A percentile compares a stretch with the other conserved stretches of the same genome.
Conservation (phyloP, 164 flowering plant genomes). For the Echeveria elegans region DNA sequence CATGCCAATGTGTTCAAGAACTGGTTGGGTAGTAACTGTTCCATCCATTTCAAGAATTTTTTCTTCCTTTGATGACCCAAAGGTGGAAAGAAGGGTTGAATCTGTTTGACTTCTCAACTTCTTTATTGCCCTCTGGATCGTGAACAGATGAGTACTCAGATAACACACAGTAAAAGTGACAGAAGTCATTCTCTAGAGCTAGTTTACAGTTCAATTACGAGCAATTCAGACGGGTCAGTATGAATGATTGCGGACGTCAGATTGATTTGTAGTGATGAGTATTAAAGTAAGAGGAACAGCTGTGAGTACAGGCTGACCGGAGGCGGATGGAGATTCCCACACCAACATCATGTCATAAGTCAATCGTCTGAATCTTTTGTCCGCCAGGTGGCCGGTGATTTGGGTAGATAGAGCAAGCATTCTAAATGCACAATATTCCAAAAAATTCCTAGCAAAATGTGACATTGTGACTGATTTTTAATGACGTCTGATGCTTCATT, state of each 20-base stretch:
- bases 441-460: constrained; percentile 57
- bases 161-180: background rate
- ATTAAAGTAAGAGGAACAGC: constrained; percentile 21
- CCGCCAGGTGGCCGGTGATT: constrained; percentile 52
- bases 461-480: constrained; percentile 69
- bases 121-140: constrained; percentile 49
- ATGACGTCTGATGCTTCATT: constrained; percentile 53
- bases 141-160: constrained; percentile 5
- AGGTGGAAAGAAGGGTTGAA: constrained; percentile 62
- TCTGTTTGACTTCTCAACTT: constrained; percentile 69
- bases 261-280: background rate
- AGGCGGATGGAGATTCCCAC: constrained; percentile 73
- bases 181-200: background rate
- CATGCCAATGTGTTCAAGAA: constrained; percentile 81
- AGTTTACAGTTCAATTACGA: too few species aligned
- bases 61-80: constrained; percentile 56
- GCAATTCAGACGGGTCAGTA: constrained; percentile 38
- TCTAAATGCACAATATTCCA: constrained; percentile 86
- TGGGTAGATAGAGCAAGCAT: constrained; percentile 52
- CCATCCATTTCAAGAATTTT: constrained; percentile 91
- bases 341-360: constrained; percentile 91
- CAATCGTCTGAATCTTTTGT: constrained; percentile 67
- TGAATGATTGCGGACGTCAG: background rate
- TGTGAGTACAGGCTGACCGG: constrained; percentile 41
- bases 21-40: constrained; percentile 92